Conservation (phyloP, 1,284 basidiomycete species). For the Serendipita sp. region DNA sequence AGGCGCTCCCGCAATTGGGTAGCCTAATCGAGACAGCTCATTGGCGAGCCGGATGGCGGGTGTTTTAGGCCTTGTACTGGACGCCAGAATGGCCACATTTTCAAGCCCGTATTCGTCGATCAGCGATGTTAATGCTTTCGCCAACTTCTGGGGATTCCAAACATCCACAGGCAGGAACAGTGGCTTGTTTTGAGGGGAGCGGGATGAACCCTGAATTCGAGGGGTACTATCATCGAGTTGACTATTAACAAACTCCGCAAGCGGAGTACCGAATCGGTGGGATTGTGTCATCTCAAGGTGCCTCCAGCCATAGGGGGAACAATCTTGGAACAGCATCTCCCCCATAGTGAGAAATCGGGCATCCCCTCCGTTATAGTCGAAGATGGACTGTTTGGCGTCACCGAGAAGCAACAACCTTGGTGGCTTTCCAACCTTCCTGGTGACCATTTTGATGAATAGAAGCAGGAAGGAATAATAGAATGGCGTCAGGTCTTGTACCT, state of each 20-base stretch:
- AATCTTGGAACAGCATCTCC: not conserved
- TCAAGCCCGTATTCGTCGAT: not conserved
- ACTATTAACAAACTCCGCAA: not conserved
- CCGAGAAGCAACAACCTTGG: constrained; percentile 1
- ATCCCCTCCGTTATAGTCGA: constrained; percentile 6
- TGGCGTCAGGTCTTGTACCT: not conserved
- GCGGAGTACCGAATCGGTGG: not conserved
- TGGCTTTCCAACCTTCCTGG: not conserved
- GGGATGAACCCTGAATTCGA: not conserved
- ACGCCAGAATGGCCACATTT: not conserved
- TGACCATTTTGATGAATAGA: too few relatives aligned
- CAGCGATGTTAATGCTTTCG: not conserved
- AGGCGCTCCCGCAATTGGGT: not conserved
- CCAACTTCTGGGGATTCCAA: not conserved
- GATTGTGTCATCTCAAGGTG: not conserved
- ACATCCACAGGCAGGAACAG: not conserved
- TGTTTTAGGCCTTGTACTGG: not conserved
- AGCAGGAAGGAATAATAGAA: not conserved
- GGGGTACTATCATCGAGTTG: not conserved
- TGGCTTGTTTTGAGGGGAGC: not conserved
- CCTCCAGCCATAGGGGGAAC: constrained; percentile 1
- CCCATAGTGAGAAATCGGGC: not conserved
- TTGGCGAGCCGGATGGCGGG: not conserved
- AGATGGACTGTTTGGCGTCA: constrained; percentile 1
- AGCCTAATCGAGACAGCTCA: not conserved